Evolutionary conservation across 768 basidiomycete genomes (phyloP).

Genomic region (Candolleomyces aberdarensis): DNA sequence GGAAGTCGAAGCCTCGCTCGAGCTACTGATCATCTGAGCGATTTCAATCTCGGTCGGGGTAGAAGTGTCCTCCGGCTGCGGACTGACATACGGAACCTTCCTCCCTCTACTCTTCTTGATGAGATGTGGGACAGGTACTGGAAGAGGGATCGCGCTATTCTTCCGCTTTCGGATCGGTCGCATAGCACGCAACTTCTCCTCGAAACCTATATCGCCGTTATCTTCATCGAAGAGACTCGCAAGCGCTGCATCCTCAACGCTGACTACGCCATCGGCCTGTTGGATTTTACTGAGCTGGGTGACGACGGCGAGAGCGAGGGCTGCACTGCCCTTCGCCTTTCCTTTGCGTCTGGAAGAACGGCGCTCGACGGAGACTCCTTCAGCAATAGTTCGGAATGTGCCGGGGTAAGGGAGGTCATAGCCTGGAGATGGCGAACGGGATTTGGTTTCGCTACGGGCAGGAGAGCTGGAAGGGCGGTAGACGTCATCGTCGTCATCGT

Average conservation of each 20-base stretch:
- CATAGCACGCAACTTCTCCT: background rate
- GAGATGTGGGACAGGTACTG: conserved; percentile 57
- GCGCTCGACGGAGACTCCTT: conserved; percentile 11
- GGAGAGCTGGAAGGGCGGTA: conserved; percentile 26
- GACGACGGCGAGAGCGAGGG: conserved; percentile 29
- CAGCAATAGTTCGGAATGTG: background rate
- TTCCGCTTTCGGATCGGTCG: conserved; percentile 21
- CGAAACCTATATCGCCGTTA: background rate
- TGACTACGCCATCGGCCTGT: background rate
- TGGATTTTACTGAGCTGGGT: conserved; percentile 17
- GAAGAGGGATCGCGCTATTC: conserved; percentile 36
- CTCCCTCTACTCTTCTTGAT: conserved; percentile 63
- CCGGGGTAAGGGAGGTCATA: conserved; percentile 1
- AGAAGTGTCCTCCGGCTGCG: background rate
- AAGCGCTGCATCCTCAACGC: conserved; percentile 4
- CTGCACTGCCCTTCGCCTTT: conserved; percentile 33
- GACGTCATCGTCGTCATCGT: conserved; percentile 23
- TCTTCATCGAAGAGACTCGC: background rate
- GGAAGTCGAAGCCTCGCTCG: conserved; percentile 4
- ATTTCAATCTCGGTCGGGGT: too few relatives aligned
- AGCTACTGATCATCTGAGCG: background rate
- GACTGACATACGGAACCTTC: conserved; percentile 44
- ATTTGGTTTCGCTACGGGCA: conserved; percentile 11
- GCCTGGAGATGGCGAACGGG: conserved; percentile 7
- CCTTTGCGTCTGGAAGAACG: conserved; percentile 20